Conservation (phyloP, 2,329 filamentous ascomycete species). For the Botrytis sinoallii region DNA sequence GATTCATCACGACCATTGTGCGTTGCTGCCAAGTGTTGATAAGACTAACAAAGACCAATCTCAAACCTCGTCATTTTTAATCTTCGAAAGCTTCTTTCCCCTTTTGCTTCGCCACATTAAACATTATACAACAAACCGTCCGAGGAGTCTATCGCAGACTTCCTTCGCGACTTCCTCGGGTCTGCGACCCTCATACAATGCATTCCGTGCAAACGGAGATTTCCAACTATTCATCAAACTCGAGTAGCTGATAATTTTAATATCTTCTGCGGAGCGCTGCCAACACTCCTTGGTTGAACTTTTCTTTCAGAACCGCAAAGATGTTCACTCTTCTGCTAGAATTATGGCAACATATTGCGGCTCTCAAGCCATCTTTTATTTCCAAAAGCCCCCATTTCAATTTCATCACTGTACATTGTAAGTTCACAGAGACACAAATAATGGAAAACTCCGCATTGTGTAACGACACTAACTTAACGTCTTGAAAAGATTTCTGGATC, state of each 20-base stretch:
- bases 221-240: not conserved
- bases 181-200: slow-evolving; percentile 5
- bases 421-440: slow-evolving; percentile 36
- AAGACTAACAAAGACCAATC: slow-evolving; percentile 6
- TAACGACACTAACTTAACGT: not conserved
- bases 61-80: slow-evolving; percentile 12
- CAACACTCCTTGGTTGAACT: not conserved
- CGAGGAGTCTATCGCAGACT: slow-evolving; percentile 11
- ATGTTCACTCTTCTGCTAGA: slow-evolving; percentile 32
- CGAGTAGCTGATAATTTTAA: slow-evolving; percentile 4
- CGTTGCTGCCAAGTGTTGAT: slow-evolving; percentile 7
- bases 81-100: slow-evolving; percentile 7
- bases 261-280: not conserved
- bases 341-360: slow-evolving; percentile 45
- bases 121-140: not conserved
- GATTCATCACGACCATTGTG: not conserved
- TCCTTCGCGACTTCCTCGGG: slow-evolving; percentile 13
- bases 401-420: slow-evolving; percentile 79
- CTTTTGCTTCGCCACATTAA: slow-evolving; percentile 16
- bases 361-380: slow-evolving; percentile 55
- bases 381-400: slow-evolving; percentile 67
- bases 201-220: slow-evolving; percentile 12
- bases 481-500: slow-evolving; percentile 69
- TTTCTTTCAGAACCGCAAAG: slow-evolving; percentile 4
- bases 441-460: not conserved